phyloP scores from a whole-genome alignment of 805 yeast genomes.

The Saturnispora bothae region DNA sequence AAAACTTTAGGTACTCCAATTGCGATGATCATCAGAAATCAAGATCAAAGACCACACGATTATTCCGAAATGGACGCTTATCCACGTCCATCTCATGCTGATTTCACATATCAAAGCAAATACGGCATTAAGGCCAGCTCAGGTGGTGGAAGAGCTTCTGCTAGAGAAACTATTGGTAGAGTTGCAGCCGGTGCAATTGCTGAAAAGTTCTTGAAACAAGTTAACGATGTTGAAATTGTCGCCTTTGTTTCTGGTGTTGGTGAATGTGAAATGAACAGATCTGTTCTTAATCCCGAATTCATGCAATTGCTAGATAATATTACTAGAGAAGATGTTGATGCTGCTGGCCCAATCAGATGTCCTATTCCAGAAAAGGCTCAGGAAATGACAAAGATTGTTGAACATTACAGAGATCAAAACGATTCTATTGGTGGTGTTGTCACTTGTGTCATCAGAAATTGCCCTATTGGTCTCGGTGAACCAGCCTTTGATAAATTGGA shows the following conservation, averaged over 20 bases:
- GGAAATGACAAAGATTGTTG: slow-evolving; percentile 78
- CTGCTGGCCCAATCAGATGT: slow-evolving; percentile 84
- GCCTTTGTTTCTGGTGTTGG: slow-evolving; percentile 97
- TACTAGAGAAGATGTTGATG: slow-evolving; percentile 83
- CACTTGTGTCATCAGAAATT: slow-evolving; percentile 90
- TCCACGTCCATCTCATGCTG: slow-evolving; percentile 98
- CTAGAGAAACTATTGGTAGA: slow-evolving; percentile 96
- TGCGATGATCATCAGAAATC: slow-evolving; percentile 84
- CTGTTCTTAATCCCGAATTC: slow-evolving; percentile 55
- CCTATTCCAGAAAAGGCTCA: slow-evolving; percentile 68
- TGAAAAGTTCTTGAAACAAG: slow-evolving; percentile 72
- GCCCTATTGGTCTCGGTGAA: slow-evolving; percentile 95
- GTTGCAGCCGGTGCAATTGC: slow-evolving; percentile 99
- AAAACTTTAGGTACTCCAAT: slow-evolving; percentile 91
- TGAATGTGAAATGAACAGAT: slow-evolving; percentile 62
- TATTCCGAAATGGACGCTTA: slow-evolving; percentile 89
- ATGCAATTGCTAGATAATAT: slow-evolving; percentile 58
- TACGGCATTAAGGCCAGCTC: slow-evolving; percentile 90
- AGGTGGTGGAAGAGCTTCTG: slow-evolving; percentile 96
- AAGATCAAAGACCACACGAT: slow-evolving; percentile 96
- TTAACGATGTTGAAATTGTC: slow-evolving; percentile 81
- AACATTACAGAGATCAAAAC: slow-evolving; percentile 69
- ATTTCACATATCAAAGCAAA: slow-evolving; percentile 81
- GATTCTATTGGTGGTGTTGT: slow-evolving; percentile 98
- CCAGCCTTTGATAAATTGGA: slow-evolving; percentile 96